Percentiles rank a stretch among this genome's conserved stretches.
Evolutionary conservation across 257 asterid species (phyloP).

Genomic region (Marsdenia floribunda): DNA sequence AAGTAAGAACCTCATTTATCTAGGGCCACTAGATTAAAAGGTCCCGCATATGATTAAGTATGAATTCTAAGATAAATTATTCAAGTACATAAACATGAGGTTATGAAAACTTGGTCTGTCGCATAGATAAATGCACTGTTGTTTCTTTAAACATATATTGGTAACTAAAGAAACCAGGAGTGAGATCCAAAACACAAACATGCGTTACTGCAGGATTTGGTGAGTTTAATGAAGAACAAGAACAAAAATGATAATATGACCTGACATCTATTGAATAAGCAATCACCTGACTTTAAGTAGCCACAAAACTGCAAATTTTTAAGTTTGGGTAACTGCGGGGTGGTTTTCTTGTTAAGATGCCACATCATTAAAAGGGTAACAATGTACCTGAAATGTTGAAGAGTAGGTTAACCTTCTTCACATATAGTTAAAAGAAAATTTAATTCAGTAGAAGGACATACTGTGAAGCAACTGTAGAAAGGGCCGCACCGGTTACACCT

Average conservation of each 20-base stretch:
- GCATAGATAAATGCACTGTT: neutral
- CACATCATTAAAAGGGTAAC: conserved; percentile 36
- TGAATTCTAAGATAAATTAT: neutral
- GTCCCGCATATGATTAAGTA: neutral
- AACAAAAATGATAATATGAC: neutral
- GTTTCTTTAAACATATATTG: neutral
- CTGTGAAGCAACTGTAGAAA: conserved; percentile 37
- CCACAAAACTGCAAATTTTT: conserved; percentile 23
- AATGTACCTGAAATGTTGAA: conserved; percentile 25
- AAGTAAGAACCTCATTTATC: too few species aligned
- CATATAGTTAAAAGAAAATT: neutral
- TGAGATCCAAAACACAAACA: neutral
- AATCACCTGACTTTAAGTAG: conserved; percentile 34
- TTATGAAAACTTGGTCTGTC: neutral
- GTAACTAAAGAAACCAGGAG: neutral
- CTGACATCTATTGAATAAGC: neutral
- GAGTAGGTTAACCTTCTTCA: neutral
- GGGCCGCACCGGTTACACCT: conserved; percentile 36
- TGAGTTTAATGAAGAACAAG: neutral
- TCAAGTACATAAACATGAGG: neutral
- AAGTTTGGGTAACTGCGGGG: conserved; percentile 23
- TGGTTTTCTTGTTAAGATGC: conserved; percentile 32
- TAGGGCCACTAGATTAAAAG: neutral
- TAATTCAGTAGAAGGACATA: neutral
- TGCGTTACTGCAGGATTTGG: neutral